phyloP scores from a whole-genome alignment of 2,329 filamentous ascomycete species.

The Ophiostoma pallidulum region DNA sequence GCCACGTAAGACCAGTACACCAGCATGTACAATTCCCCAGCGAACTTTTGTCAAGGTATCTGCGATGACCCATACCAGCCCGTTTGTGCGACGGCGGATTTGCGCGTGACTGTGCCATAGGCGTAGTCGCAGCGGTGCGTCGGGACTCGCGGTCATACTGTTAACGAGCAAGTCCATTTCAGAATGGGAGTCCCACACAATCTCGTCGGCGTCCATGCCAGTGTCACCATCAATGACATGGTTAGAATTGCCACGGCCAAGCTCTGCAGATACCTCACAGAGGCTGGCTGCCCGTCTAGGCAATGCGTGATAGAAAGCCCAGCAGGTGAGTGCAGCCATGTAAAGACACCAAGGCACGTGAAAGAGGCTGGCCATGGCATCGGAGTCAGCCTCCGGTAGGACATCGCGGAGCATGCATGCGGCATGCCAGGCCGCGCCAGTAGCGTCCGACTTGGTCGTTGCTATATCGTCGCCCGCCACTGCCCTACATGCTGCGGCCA shows the following conservation, averaged over 20 bases:
- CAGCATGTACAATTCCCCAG: conserved; percentile 16
- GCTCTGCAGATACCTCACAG: no score
- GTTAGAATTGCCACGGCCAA: no score
- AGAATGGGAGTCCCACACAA: conserved; percentile 13
- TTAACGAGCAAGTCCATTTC: conserved; percentile 12
- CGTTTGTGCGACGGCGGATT: conserved; percentile 2
- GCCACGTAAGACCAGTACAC: conserved; percentile 13
- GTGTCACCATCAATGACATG: neutral
- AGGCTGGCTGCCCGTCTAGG: neutral
- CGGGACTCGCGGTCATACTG: conserved; percentile 1
- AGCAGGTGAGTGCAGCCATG: conserved; percentile 14
- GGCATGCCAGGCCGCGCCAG: conserved; percentile 12
- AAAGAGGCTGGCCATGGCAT: conserved; percentile 14
- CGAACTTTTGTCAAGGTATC: conserved; percentile 14
- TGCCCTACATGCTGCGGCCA: neutral
- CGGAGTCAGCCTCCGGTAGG: conserved; percentile 4
- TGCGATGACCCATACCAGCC: conserved; percentile 16
- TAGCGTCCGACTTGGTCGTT: neutral
- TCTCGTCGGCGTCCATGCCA: conserved; percentile 3
- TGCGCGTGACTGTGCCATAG: neutral
- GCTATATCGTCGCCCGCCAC: no score
- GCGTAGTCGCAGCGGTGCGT: neutral
- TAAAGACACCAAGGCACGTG: conserved; percentile 17
- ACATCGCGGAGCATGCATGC: conserved; percentile 12
- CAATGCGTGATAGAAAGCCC: conserved; percentile 14